These are phyloP conservation scores for Cystobasidiaceae sp. DNA, from an alignment of 1,284 basidiomycete genomes.

Conservation along the genomic window DNA sequence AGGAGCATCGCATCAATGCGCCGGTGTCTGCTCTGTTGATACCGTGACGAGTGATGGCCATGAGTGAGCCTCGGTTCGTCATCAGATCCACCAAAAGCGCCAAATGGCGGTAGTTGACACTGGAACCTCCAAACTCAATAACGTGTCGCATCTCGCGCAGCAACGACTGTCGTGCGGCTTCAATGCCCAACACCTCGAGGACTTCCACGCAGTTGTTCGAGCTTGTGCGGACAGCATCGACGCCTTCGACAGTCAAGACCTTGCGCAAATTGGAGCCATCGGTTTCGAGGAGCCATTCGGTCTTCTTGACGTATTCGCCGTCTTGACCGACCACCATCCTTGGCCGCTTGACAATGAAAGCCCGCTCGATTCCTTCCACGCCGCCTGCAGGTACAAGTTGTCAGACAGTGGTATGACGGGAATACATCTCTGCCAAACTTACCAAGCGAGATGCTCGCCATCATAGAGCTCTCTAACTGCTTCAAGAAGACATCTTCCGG, in stretches of 20 bases:
- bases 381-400: slow-evolving; percentile 54
- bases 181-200: slow-evolving; percentile 94
- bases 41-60: slow-evolving; percentile 99
- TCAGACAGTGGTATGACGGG: background rate
- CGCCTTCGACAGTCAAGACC: slow-evolving; percentile 90
- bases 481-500: slow-evolving; percentile 97
- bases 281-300: slow-evolving; percentile 96
- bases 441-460: slow-evolving; percentile 85
- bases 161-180: slow-evolving; percentile 89
- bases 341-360: slow-evolving; percentile 89
- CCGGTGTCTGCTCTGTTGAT: slow-evolving; percentile 98
- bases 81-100: slow-evolving; percentile 94
- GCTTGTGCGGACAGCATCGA: slow-evolving; percentile 84
- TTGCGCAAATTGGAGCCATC: slow-evolving; percentile 92
- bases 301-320: slow-evolving; percentile 50
- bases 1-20: slow-evolving; percentile 95
- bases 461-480: slow-evolving; percentile 91
- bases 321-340: slow-evolving; percentile 59
- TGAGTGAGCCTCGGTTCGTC: slow-evolving; percentile 91
- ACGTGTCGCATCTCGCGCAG: slow-evolving; percentile 87
- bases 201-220: slow-evolving; percentile 98
- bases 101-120: slow-evolving; percentile 97
- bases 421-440: slow-evolving; percentile 26
- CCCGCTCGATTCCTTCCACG: slow-evolving; percentile 82
- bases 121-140: slow-evolving; percentile 98